Evolutionary conservation across 176 grass and related monocot genomes (phyloP), one percentile per base, ranked within the genome.

Genomic region (Miscanthus lutarioriparius): DNA sequence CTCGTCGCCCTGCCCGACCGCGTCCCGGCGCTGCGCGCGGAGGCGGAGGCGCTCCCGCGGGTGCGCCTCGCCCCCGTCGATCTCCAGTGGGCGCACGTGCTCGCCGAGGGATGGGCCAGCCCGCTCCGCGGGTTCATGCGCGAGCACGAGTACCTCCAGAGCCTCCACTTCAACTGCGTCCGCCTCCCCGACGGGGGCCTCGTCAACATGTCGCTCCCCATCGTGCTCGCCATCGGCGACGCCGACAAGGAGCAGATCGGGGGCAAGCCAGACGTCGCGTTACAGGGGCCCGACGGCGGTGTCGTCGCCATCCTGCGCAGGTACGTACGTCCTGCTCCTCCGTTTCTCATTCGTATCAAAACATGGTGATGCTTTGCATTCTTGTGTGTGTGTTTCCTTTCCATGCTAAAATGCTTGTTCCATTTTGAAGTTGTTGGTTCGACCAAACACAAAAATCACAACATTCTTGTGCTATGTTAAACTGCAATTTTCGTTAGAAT

Each of bases 201-300:
- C 40, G 91, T 88, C 67, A 98, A 98, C 83, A 98, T 98, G 96
- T 95, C 96, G 23, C 87, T 98, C 41, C 93, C 96, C 76, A 93
- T 95, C 86, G 96, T 98, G 48, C 96, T 98, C 73, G 80, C 96
- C 19, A 63, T 98, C 44, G 78, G 62, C 37, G 91, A 93, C 64
- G 54, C 73, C 7, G 85, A 83, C 0, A 98, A 98, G 91, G 87
- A 87, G 5, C 56, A 62, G 38, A 90, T 98, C 76, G 89, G 83
- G 27, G 84, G 37, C 2, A 81, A 22, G 0, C 83, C 80, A 1
- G 84, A 91, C 80, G 93, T 98, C 83, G 79, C 93, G 32, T 81
- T 98, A 3, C 19, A 87, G 6, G 82, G 83, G 0, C 93, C 93
- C 20, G 53, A 67, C 22, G 93, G 93, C 14, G 66, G 36, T 2